Evolutionary conservation across 2,329 filamentous ascomycete species (phyloP).

Genomic region (Botryotinia calthae): DNA sequence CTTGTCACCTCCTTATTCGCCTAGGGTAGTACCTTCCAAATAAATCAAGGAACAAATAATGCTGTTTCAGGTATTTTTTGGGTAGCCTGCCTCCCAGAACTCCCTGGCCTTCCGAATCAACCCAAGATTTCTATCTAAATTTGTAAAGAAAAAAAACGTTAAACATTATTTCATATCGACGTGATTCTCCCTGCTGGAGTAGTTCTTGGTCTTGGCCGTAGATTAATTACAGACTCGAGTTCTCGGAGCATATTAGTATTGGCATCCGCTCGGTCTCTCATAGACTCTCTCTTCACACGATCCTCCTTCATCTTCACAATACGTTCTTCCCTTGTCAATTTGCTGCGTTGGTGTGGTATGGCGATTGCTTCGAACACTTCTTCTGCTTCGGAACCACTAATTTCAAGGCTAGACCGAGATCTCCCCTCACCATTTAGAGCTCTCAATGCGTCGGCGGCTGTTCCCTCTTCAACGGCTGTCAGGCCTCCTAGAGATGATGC

Average conservation of each 20-base stretch:
- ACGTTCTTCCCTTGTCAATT: conserved; percentile 80
- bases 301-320: conserved; percentile 88
- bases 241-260: conserved; percentile 89
- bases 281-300: conserved; percentile 67
- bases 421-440: conserved; percentile 71
- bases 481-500: conserved; percentile 65
- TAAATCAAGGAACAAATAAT: conserved; percentile 16
- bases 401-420: conserved; percentile 50
- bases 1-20: neutral
- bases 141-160: conserved; percentile 19
- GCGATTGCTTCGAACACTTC: conserved; percentile 93
- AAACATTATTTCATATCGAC: conserved; percentile 35
- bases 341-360: conserved; percentile 65
- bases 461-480: conserved; percentile 58
- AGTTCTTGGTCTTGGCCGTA: conserved; percentile 44
- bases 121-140: conserved; percentile 13
- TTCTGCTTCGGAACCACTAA: conserved; percentile 59
- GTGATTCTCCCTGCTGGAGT: conserved; percentile 35
- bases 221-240: conserved; percentile 81
- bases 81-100: conserved; percentile 11
- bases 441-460: conserved; percentile 68
- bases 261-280: conserved; percentile 73
- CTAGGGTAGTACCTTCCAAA: neutral
- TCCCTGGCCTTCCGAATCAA: conserved; percentile 6
- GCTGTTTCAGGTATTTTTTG: conserved; percentile 1